phyloP scores from a whole-genome alignment of 2,329 filamentous ascomycete species.

The Thielaviopsis ethacetica region DNA sequence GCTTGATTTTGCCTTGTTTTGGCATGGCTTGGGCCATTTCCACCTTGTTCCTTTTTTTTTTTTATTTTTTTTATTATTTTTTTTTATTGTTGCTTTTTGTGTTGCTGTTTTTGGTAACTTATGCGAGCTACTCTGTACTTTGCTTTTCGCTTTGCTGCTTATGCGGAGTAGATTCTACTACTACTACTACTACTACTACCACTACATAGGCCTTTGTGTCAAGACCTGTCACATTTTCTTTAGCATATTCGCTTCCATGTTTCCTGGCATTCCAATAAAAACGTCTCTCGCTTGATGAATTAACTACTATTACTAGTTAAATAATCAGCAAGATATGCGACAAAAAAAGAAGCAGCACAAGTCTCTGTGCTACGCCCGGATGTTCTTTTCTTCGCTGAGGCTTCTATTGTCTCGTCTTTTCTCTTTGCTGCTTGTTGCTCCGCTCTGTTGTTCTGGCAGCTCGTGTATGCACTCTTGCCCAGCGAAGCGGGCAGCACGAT shows the following conservation, averaged over 20 bases:
- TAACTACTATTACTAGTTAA: too few relatives aligned
- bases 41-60: neutral
- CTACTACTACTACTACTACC: too few relatives aligned
- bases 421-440: neutral
- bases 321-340: too few relatives aligned
- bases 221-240: too few relatives aligned
- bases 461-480: neutral
- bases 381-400: neutral
- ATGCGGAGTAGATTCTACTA: too few relatives aligned
- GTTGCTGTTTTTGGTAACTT: neutral
- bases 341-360: too few relatives aligned
- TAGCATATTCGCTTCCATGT: too few relatives aligned
- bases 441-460: neutral
- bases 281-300: too few relatives aligned
- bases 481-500: neutral
- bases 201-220: too few relatives aligned
- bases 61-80: neutral
- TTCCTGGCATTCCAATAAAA: too few relatives aligned
- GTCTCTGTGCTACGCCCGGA: neutral
- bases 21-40: neutral
- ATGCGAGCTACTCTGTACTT: neutral
- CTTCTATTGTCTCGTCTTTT: neutral
- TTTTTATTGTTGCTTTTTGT: neutral
- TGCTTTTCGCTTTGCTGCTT: too few relatives aligned
- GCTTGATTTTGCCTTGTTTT: too few relatives aligned